phyloP scores from a whole-genome alignment of 306 rosid genomes.

The Quercus wislizeni region DNA sequence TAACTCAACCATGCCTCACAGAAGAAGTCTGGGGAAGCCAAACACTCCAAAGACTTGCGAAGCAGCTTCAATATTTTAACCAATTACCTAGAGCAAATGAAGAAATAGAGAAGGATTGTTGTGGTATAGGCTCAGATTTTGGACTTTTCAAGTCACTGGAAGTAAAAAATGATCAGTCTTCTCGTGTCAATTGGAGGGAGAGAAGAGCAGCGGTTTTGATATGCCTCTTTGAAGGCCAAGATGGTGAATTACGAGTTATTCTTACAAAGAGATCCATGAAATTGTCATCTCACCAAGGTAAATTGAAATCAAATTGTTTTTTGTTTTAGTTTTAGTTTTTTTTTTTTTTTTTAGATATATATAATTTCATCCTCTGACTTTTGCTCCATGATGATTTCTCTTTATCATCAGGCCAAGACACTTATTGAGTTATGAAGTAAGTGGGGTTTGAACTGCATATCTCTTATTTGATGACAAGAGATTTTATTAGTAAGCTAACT shows the following conservation, averaged over 20 bases:
- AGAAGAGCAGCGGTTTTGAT: conserved; percentile 40
- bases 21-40: conserved; percentile 22
- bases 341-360: no score
- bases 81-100: background rate
- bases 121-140: background rate
- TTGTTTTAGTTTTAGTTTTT: no score
- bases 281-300: conserved; percentile 34
- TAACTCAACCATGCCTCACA: background rate
- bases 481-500: no score
- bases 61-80: conserved; percentile 8
- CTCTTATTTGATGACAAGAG: no score
- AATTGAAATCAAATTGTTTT: background rate
- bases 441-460: no score
- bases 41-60: conserved; percentile 21
- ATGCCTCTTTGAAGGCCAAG: conserved; percentile 36
- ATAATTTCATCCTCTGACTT: no score
- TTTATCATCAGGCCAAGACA: no score
- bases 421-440: no score
- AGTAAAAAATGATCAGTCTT: background rate
- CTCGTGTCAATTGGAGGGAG: conserved; percentile 1
- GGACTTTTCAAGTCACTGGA: background rate
- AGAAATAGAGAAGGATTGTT: background rate
- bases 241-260: conserved; percentile 31
- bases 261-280: conserved; percentile 40
- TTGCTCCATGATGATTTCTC: no score